Base-by-base conservation (phyloP, 176 grass and related monocot genomes). In the Carex littledalei region DNA sequence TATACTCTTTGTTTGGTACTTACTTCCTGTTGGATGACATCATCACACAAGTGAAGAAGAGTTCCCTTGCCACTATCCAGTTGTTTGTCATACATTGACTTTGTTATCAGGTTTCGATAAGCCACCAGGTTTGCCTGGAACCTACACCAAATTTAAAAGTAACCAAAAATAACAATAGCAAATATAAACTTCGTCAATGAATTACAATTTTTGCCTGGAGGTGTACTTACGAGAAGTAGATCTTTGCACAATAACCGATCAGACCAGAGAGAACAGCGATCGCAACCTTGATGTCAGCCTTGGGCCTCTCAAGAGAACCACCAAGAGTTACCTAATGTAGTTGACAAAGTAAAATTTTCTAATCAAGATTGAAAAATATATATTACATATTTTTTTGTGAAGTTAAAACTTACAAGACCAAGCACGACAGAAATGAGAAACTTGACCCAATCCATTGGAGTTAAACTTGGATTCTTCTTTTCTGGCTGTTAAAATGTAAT, bases 1-100 rank as follows among this genome's bases (percentile, higher is more conserved):
- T 63, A 18, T 63, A 17, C 18, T 53, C 16, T 41, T 15, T 3
- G 41, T 13, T 66, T 18, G 16, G 54, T 80, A 39, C 88, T 67
- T 90, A 99, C 96, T 89, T 99, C 93, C 83, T 99, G 96, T 87
- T 99, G 91, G 80, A 99, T 99, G 82, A 99, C 89, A 86, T 99
- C 89, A 82, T 99, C 93, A 53, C 96, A 99, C 59, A 97, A 84
- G 67, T 94, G 96, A 18, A 95, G 93, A 84, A 95, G 93, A 43
- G 96, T 99, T 83, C 93, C 96, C 85, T 79, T 93, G 6, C 96
- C 96, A 88, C 96, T 98, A 31, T 98, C 96, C 77, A 98, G 91
- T 77, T 98, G 96, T 67, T 99, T 99, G 56, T 99, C 93, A 88
- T 99, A 94, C 96, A 99, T 94, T 49, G 96, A 94, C 74, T 95